Conservation (phyloP, 371 early-diverging fungal genomes). For the Conidiobolus incongruus region DNA sequence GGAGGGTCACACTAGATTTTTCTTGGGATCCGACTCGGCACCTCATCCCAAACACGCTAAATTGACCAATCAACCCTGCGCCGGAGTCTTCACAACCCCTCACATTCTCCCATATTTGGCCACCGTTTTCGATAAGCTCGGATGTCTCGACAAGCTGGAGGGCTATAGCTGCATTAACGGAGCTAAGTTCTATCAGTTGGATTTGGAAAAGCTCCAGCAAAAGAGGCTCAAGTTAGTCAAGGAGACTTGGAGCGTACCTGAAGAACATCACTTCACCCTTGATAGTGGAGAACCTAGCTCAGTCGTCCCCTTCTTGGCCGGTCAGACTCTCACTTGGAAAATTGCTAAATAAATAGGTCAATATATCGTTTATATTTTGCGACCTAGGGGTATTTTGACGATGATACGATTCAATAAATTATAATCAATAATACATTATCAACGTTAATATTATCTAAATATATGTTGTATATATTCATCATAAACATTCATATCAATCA, state of each 20-base stretch:
- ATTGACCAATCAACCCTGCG: constrained; percentile 29
- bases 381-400: too few species aligned
- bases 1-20: constrained; percentile 81
- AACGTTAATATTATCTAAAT: too few species aligned
- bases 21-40: constrained; percentile 91
- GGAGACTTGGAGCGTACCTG: constrained; percentile 23
- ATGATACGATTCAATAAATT: too few species aligned
- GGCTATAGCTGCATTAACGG: constrained; percentile 72
- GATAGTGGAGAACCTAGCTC: constrained; percentile 19
- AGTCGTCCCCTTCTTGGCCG: constrained; percentile 78
- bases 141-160: constrained; percentile 48
- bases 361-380: too few species aligned
- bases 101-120: constrained; percentile 67
- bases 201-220: constrained; percentile 21
- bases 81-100: constrained; percentile 87
- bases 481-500: too few species aligned
- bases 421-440: too few species aligned
- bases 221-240: constrained; percentile 26
- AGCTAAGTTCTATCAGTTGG: constrained; percentile 54
- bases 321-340: constrained; percentile 42
- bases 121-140: constrained; percentile 67
- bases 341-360: too few species aligned
- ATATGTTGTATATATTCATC: too few species aligned
- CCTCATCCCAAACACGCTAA: constrained; percentile 80
- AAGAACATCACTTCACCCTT: constrained; percentile 21